Evolutionary conservation across 441 rosid species (phyloP).

Genomic region (Populus hybrid): DNA sequence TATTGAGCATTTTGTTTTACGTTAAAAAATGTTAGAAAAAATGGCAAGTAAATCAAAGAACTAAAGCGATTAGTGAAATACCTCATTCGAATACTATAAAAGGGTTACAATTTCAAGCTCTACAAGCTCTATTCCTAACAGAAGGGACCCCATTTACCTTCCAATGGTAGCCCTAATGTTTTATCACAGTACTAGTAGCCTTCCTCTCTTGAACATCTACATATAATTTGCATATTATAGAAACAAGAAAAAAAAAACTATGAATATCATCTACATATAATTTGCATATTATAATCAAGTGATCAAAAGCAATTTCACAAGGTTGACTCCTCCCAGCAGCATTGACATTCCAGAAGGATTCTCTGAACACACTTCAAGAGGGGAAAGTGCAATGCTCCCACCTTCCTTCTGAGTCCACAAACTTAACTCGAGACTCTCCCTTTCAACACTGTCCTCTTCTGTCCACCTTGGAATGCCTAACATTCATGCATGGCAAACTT

Average conservation of each 20-base stretch:
- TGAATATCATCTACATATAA: conserved; percentile 12
- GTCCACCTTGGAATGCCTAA: conserved; percentile 12
- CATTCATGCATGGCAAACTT: conserved; percentile 8
- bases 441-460: conserved; percentile 25
- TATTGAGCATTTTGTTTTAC: too few species aligned
- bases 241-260: not conserved
- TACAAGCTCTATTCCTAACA: not conserved
- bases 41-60: not conserved
- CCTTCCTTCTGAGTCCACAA: conserved; percentile 9
- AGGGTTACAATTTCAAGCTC: not conserved
- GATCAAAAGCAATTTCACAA: conserved; percentile 1
- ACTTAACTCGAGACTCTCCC: not conserved
- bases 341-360: conserved; percentile 15
- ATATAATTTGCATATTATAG: too few species aligned
- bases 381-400: not conserved
- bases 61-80: not conserved
- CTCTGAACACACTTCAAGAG: not conserved
- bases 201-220: not conserved
- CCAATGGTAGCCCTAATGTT: not conserved
- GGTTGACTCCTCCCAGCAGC: not conserved
- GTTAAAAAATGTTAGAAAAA: too few species aligned
- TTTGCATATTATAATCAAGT: conserved; percentile 8
- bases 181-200: not conserved
- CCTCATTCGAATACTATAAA: not conserved
- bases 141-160: conserved; percentile 4